phyloP scores from a whole-genome alignment of 768 basidiomycete genomes.

The Fomitopsis pulvina region DNA sequence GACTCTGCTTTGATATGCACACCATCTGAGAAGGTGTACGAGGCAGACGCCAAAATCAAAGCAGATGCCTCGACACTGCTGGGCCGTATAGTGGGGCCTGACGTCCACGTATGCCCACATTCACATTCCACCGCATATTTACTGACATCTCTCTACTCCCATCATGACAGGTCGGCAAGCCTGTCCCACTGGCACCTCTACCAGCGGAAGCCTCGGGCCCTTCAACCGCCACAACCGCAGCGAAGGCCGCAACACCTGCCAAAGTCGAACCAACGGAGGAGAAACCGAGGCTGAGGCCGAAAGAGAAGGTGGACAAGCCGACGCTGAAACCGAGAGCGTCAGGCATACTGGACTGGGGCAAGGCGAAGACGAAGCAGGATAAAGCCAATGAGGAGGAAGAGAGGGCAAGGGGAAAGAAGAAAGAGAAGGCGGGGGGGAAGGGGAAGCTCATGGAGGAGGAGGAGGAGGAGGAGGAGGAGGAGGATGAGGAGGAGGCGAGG shows the following conservation, averaged over 20 bases:
- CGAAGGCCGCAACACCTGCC: background rate
- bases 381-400: conserved; percentile 18
- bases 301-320: conserved; percentile 19
- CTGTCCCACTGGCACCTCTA: conserved; percentile 7
- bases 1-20: conserved; percentile 38
- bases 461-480: conserved; percentile 8
- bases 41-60: conserved; percentile 24
- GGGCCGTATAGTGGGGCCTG: conserved; percentile 21
- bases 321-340: conserved; percentile 27
- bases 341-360: conserved; percentile 60
- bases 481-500: conserved; percentile 10
- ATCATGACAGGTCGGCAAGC: conserved; percentile 14
- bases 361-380: conserved; percentile 45
- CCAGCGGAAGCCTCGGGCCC: conserved; percentile 9
- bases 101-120: conserved; percentile 19
- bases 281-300: background rate
- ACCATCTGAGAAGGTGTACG: conserved; percentile 25
- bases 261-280: background rate
- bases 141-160: background rate
- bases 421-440: conserved; percentile 10
- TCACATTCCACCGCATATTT: background rate
- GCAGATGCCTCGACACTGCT: conserved; percentile 14
- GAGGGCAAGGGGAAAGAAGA: conserved; percentile 17
- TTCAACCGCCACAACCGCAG: conserved; percentile 5
- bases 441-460: conserved; percentile 13